These are phyloP conservation scores for Jimgerdemannia lactiflua DNA, from an alignment of 192 early-diverging fungal species.

Conservation along the genomic window DNA sequence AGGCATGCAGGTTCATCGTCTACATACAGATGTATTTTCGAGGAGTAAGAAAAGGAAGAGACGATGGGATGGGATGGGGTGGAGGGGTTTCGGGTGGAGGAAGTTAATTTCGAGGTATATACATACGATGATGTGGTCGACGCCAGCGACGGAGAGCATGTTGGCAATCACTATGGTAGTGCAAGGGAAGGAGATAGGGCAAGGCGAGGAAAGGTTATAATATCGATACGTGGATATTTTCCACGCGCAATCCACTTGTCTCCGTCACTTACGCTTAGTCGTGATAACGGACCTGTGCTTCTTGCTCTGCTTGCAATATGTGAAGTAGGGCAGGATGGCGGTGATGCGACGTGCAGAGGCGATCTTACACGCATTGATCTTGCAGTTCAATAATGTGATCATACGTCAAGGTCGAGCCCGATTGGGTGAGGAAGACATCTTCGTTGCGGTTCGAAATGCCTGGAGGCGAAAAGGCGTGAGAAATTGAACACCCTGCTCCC, in stretches of 20 bases:
- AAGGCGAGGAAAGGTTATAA: neutral
- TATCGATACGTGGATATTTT: too few species aligned
- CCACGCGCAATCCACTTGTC: too few species aligned
- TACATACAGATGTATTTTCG: neutral
- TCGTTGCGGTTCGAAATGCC: constrained; percentile 96
- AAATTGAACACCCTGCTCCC: neutral
- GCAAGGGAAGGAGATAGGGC: neutral
- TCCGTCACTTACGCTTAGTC: constrained; percentile 21
- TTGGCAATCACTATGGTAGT: constrained; percentile 81
- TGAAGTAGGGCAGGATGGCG: constrained; percentile 97
- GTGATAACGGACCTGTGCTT: constrained; percentile 98
- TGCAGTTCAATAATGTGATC: constrained; percentile 97
- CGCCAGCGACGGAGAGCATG: constrained; percentile 93
- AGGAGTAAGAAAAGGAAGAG: too few species aligned
- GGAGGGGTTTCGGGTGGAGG: too few species aligned
- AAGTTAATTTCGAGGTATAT: neutral
- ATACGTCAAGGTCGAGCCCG: constrained; percentile 94
- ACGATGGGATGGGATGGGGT: too few species aligned
- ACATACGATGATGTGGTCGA: constrained; percentile 66
- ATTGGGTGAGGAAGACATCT: constrained; percentile 94
- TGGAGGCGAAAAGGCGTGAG: constrained; percentile 15
- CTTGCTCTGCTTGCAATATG: constrained; percentile 92
- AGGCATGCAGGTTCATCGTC: constrained; percentile 97
- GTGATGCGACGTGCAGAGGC: too few species aligned
- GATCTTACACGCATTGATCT: too few species aligned